Evolutionary conservation across 805 yeast species (phyloP), one percentile per base, ranked within the genome.

Genomic region (Maudiozyma serrabonitensis): DNA sequence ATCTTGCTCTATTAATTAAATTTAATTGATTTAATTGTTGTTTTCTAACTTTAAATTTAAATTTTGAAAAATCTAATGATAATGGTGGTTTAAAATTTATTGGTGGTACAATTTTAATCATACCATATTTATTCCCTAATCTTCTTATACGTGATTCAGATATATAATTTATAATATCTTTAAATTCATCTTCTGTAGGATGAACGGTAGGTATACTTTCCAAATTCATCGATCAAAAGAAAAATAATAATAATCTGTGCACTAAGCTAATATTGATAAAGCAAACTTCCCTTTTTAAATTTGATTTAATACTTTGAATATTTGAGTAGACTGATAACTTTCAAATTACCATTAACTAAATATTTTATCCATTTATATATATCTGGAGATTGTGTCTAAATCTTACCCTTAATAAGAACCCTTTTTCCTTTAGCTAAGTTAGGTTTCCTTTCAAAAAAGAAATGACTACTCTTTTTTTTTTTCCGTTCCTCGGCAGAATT

Each of bases 81-180:
- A 83, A 74, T 0, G 78, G 79, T 3, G 75, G 82, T 18, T 67
- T 61, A 70, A 77, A 78, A 1, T 55, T 57, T 0, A 51, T 51
- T 0, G 91, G 90, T 4, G 95, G 82, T 6, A 76, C 70, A 2
- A 90, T 62, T 59, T 89, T 90, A 42, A 88, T 66, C 58, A 93
- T 89, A 0, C 96, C 96, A 62, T 74, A 79, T 28, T 68, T 62
- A 32, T 62, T 66, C 2, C 93, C 95, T 9, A 73, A 57, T 2
- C 58, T 46, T 2, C 57, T 54, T 0, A 73, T 70, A 12, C 67
- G 63, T 1, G 79, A 64, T 13, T 76, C 70, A 21, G 84, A 82
- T 16, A 87, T 69, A 55, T 81, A 84, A n/a, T 63, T 64, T 19
- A 83, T 76, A 0, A 95, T 95, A 61, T 84, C 82, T 11, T 64